Percentiles rank a stretch among this genome's conserved stretches.
These are phyloP conservation scores for Phylloporus rhodoxanthus DNA, from an alignment of 768 basidiomycete genomes.

Conservation along the genomic window DNA sequence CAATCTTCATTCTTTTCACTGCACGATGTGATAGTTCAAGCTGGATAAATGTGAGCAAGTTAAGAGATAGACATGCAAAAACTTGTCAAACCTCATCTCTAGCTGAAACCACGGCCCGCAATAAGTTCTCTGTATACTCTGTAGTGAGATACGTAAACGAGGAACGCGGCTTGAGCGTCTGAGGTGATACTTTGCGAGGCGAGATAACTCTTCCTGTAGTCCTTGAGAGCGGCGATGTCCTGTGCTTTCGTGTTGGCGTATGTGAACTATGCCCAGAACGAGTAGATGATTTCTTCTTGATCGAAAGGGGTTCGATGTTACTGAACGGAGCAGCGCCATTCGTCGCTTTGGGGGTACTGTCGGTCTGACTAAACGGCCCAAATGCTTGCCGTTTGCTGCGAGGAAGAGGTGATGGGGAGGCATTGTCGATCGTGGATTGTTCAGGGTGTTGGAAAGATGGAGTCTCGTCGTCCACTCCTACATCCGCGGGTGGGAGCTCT, in stretches of 20 bases:
- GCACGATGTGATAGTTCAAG: conserved; percentile 64
- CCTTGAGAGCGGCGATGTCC: conserved; percentile 50
- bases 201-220: conserved; percentile 40
- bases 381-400: conserved; percentile 70
- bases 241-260: conserved; percentile 35
- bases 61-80: neutral
- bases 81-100: conserved; percentile 53
- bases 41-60: conserved; percentile 33
- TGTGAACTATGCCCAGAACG: conserved; percentile 38
- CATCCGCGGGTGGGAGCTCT: conserved; percentile 41
- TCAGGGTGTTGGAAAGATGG: conserved; percentile 23
- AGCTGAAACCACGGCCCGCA: conserved; percentile 47
- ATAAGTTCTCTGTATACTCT: conserved; percentile 42
- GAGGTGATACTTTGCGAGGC: conserved; percentile 52
- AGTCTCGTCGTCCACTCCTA: conserved; percentile 41
- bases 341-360: conserved; percentile 46
- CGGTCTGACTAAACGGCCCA: conserved; percentile 45
- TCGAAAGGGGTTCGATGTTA: conserved; percentile 69
- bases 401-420: conserved; percentile 48
- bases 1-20: conserved; percentile 70
- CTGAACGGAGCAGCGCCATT: conserved; percentile 32
- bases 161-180: conserved; percentile 35
- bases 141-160: conserved; percentile 21
- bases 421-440: conserved; percentile 26
- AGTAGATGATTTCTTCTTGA: conserved; percentile 77